Percentiles rank a stretch among this genome's conserved stretches.
phyloP scores from a whole-genome alignment of 768 basidiomycete genomes.

The Kwoniella sp. region DNA sequence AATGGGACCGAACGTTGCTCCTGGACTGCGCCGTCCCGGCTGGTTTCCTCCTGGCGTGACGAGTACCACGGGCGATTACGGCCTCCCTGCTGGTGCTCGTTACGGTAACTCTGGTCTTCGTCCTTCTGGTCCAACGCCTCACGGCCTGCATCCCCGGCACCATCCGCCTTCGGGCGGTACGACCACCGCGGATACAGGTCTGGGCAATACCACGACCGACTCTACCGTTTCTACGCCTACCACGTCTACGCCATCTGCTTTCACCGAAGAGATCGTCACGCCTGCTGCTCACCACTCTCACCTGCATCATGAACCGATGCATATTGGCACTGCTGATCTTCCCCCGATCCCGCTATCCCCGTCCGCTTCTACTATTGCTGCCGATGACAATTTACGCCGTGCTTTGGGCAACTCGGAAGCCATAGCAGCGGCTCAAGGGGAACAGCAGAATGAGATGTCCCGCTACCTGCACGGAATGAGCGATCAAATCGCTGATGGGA shows the following conservation, averaged over 20 bases:
- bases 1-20: slow-evolving; percentile 49
- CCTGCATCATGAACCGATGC: slow-evolving; percentile 10
- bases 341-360: slow-evolving; percentile 10
- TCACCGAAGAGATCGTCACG: slow-evolving; percentile 29
- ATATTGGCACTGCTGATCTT: slow-evolving; percentile 5
- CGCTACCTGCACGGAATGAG: slow-evolving; percentile 46
- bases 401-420: slow-evolving; percentile 35
- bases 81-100: slow-evolving; percentile 42
- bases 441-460: slow-evolving; percentile 48
- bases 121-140: slow-evolving; percentile 18
- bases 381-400: slow-evolving; percentile 39
- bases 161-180: slow-evolving; percentile 11
- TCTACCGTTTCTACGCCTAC: slow-evolving; percentile 31
- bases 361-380: not conserved
- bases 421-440: slow-evolving; percentile 45
- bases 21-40: slow-evolving; percentile 43
- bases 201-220: slow-evolving; percentile 35
- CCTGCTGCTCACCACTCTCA: slow-evolving; percentile 16
- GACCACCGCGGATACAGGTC: slow-evolving; percentile 31
- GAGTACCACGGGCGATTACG: slow-evolving; percentile 41
- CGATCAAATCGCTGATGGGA: slow-evolving; percentile 40
- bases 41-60: slow-evolving; percentile 46
- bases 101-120: slow-evolving; percentile 30
- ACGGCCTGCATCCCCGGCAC: slow-evolving; percentile 3
- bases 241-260: slow-evolving; percentile 24